Percentiles rank a stretch among this genome's conserved stretches.
Conservation (phyloP, 1,284 basidiomycete genomes). For the Trametes versicolor region DNA sequence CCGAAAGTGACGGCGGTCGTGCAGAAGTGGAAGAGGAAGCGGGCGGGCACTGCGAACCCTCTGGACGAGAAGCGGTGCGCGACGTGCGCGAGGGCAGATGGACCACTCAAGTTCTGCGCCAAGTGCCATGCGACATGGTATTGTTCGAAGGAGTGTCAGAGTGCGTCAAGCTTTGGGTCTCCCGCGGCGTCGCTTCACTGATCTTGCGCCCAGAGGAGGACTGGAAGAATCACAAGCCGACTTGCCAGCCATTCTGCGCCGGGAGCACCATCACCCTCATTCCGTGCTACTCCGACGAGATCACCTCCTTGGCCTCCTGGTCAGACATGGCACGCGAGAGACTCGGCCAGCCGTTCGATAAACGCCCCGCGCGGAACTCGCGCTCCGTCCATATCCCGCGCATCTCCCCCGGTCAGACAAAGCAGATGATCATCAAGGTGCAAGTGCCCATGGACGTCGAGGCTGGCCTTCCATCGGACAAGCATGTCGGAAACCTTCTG, state of each 20-base stretch:
- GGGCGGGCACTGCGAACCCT: constrained; percentile 52
- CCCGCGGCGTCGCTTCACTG: not conserved
- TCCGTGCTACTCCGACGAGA: constrained; percentile 49
- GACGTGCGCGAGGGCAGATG: constrained; percentile 44
- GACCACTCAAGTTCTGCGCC: constrained; percentile 53
- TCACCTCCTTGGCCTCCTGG: no score
- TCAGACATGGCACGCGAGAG: constrained; percentile 47
- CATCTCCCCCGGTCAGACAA: constrained; percentile 38
- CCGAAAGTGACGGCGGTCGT: constrained; percentile 58
- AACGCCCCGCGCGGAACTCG: constrained; percentile 35
- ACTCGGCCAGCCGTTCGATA: constrained; percentile 45
- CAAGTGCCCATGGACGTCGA: constrained; percentile 50
- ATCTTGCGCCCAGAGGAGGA: constrained; percentile 1
- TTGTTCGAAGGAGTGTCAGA: constrained; percentile 63
- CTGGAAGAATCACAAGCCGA: constrained; percentile 59
- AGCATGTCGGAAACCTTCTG: constrained; percentile 43
- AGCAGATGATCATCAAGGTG: constrained; percentile 62
- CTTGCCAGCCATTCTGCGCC: constrained; percentile 54
- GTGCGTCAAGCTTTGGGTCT: constrained; percentile 42
- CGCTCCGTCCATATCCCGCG: constrained; percentile 42
- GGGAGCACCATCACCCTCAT: constrained; percentile 56
- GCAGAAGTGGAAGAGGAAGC: constrained; percentile 57
- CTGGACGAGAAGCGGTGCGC: constrained; percentile 55
- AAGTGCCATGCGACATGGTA: constrained; percentile 57
- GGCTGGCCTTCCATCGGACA: not conserved